Conservation (phyloP, 257 asterid species). For the Solanum virginianum region DNA sequence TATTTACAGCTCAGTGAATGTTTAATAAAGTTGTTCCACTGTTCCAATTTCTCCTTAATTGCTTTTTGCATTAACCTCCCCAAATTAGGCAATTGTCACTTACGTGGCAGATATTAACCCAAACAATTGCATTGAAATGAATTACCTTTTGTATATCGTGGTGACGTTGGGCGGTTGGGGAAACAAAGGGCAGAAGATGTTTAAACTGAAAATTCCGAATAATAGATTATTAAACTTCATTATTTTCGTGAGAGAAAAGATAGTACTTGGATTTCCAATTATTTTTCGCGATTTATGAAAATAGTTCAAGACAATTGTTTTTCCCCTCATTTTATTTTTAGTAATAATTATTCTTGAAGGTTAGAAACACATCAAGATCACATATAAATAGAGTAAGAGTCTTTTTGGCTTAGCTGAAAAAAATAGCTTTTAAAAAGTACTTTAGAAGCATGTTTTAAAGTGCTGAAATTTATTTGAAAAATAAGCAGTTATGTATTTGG, state of each 20-base stretch:
- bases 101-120: not conserved
- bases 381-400: not conserved
- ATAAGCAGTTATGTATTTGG: no score
- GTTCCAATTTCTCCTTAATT: not conserved
- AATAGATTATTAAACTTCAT: not conserved
- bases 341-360: not conserved
- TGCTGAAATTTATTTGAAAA: no score
- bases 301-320: not conserved
- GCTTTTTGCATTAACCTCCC: not conserved
- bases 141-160: not conserved
- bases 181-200: not conserved
- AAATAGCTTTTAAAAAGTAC: no score
- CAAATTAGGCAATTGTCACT: not conserved
- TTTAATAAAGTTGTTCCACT: not conserved
- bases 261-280: not conserved
- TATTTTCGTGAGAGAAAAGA: not conserved
- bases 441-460: no score
- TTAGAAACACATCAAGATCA: not conserved
- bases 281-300: not conserved
- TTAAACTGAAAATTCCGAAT: not conserved
- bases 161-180: not conserved
- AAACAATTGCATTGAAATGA: not conserved
- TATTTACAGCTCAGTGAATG: not conserved
- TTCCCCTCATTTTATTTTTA: not conserved
- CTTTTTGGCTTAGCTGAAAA: no score